Base-by-base conservation (phyloP, 2,329 filamentous ascomycete species). In the Ustulina deusta region DNA sequence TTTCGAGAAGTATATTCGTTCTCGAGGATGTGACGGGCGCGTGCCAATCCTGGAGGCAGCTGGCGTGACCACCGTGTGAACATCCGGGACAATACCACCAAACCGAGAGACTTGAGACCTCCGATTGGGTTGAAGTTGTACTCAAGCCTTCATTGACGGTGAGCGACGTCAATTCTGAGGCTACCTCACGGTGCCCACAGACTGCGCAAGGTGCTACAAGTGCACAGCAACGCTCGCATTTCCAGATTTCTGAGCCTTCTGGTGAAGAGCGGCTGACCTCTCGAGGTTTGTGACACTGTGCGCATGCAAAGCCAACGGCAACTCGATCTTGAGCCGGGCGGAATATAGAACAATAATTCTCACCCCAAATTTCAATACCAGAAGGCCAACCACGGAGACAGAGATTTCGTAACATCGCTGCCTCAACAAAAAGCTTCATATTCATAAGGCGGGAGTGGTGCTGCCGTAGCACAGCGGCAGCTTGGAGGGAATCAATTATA, bases 1-100 rank as follows among this genome's bases (percentile, higher is more conserved):
- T 22, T 32, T 69, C 63, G n/a, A 32, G 22, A 15, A 42, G 25
- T 13, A 59, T 62, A 44, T 60, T 62, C 4, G 40, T 1, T 22
- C 42, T 44, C 20, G 61, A 13, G 13, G 71, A 61, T 38, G 64
- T 22, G 11, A 78, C 71, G 6, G 81, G 74, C 0, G 81, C 81
- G 75, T 90, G 88, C 89, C 89, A 91, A 1, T 81, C 81, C 61
- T 85, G 82, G 1, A 91, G 81, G 65, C 89, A 91, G 0, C 84
- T 83, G 0, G 85, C 83, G 75, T 91, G 89, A 0, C 89, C 89
- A 32, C 89, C 89, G 71, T 91, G 89, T 0, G 83, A 83, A 72
- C 89, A 91, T 13, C 85, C 86, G 0, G 86, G 84, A 65, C 89
- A 91, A 72, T 87, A 87, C 86, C 87, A 90, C 89, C 89, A 91